phyloP scores from a whole-genome alignment of 345 rosid genomes.

The Linum tenue region DNA sequence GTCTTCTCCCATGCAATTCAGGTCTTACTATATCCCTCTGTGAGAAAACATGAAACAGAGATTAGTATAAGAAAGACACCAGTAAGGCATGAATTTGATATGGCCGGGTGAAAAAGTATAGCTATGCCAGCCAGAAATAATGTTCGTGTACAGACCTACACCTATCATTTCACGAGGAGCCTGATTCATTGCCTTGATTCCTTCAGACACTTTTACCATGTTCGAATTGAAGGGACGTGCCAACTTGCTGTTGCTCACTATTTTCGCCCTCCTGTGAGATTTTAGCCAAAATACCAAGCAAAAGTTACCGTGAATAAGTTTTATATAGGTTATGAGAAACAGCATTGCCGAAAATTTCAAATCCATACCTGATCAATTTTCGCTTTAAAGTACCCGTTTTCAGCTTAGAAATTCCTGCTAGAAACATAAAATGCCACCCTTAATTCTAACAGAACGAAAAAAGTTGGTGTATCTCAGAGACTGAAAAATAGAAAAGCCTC shows the following conservation, averaged over 20 bases:
- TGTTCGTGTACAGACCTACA: slow-evolving; percentile 30
- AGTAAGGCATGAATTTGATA: neutral
- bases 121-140: neutral
- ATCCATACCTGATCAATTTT: slow-evolving; percentile 56
- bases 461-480: neutral
- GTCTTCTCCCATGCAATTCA: neutral
- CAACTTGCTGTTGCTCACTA: slow-evolving; percentile 34
- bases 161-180: slow-evolving; percentile 20
- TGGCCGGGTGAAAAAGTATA: neutral
- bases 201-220: slow-evolving; percentile 27
- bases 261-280: slow-evolving; percentile 51
- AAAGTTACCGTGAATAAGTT: neutral
- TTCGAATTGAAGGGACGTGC: slow-evolving; percentile 19
- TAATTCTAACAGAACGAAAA: slow-evolving; percentile 2
- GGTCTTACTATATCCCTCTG: neutral
- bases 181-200: slow-evolving; percentile 24
- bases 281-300: slow-evolving; percentile 8
- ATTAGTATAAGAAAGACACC: neutral
- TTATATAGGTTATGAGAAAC: neutral
- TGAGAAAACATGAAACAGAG: no score
- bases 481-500: neutral
- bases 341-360: neutral
- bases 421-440: slow-evolving; percentile 14
- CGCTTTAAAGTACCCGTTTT: slow-evolving; percentile 56
- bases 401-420: slow-evolving; percentile 46